Conservation (phyloP, 805 yeast genomes). For the Jamesozyma jinghongensis region DNA sequence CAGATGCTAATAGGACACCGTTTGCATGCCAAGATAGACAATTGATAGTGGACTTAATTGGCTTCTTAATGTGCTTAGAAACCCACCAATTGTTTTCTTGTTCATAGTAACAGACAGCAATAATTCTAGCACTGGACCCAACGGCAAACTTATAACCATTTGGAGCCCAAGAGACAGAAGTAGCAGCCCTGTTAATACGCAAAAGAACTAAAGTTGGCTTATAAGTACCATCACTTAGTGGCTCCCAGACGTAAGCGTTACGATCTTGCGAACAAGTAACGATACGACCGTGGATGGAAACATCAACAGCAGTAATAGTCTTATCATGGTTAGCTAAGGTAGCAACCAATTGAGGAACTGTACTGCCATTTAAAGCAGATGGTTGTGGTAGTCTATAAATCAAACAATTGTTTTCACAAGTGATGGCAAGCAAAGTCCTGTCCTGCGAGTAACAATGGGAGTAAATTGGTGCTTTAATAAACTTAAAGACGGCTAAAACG, state of each 20-base stretch:
- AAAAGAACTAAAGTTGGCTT: constrained; percentile 88
- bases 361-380: neutral
- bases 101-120: constrained; percentile 95
- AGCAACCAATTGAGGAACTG: constrained; percentile 49
- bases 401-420: constrained; percentile 69
- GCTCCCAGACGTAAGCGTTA: constrained; percentile 95
- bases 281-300: constrained; percentile 78
- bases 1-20: constrained; percentile 76
- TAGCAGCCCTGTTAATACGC: constrained; percentile 92
- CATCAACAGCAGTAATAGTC: constrained; percentile 88
- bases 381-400: constrained; percentile 44
- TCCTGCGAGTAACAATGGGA: constrained; percentile 84
- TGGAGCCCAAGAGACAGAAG: constrained; percentile 91
- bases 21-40: constrained; percentile 90
- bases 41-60: constrained; percentile 80
- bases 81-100: constrained; percentile 99
- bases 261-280: constrained; percentile 97
- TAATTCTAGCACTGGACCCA: constrained; percentile 87
- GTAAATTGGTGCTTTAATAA: constrained; percentile 79
- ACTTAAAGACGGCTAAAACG: constrained; percentile 38
- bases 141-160: constrained; percentile 93
- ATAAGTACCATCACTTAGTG: constrained; percentile 47
- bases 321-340: constrained; percentile 80
- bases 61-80: constrained; percentile 91
- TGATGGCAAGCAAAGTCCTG: constrained; percentile 59